phyloP scores from a whole-genome alignment of 2,329 filamentous ascomycete species.

The Xylariomycetidae sp. region DNA sequence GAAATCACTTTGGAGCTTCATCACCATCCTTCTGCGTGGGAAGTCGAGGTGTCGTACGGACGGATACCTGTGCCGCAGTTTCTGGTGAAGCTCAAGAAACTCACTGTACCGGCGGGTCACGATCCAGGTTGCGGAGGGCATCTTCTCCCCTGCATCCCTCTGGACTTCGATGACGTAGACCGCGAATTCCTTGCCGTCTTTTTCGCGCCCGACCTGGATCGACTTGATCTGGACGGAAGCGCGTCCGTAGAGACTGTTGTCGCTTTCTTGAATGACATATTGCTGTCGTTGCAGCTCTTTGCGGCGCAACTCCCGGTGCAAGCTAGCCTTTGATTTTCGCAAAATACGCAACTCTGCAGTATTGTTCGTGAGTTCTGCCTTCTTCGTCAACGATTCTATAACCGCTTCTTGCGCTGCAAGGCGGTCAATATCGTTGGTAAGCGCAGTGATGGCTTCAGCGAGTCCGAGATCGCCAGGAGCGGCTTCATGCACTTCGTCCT shows the following conservation, averaged over 20 bases:
- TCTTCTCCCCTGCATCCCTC: conserved; percentile 84
- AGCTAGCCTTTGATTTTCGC: conserved; percentile 86
- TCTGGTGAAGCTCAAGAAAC: conserved; percentile 92
- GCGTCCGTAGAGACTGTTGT: conserved; percentile 92
- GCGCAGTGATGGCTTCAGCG: conserved; percentile 81
- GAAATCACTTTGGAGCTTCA: conserved; percentile 96
- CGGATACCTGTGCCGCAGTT: conserved; percentile 75
- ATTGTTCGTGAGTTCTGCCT: conserved; percentile 96
- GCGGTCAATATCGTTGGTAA: conserved; percentile 89
- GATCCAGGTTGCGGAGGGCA: conserved; percentile 92
- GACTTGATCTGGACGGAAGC: conserved; percentile 86
- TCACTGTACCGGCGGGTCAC: conserved; percentile 93
- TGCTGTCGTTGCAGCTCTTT: conserved; percentile 96
- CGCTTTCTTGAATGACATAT: conserved; percentile 94
- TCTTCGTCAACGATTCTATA: conserved; percentile 83
- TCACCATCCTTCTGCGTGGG: conserved; percentile 82
- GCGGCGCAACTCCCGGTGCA: conserved; percentile 84
- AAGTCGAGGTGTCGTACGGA: conserved; percentile 89
- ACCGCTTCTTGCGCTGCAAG: conserved; percentile 83
- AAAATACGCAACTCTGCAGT: conserved; percentile 87
- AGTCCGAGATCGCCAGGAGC: conserved; percentile 90
- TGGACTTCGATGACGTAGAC: conserved; percentile 91
- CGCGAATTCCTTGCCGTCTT: conserved; percentile 89
- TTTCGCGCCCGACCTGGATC: conserved; percentile 85
- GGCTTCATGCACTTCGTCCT: conserved; percentile 87